Evolutionary conservation across 139 green algal species (phyloP).

Genomic region (Chlamydomonas schloesseri): DNA sequence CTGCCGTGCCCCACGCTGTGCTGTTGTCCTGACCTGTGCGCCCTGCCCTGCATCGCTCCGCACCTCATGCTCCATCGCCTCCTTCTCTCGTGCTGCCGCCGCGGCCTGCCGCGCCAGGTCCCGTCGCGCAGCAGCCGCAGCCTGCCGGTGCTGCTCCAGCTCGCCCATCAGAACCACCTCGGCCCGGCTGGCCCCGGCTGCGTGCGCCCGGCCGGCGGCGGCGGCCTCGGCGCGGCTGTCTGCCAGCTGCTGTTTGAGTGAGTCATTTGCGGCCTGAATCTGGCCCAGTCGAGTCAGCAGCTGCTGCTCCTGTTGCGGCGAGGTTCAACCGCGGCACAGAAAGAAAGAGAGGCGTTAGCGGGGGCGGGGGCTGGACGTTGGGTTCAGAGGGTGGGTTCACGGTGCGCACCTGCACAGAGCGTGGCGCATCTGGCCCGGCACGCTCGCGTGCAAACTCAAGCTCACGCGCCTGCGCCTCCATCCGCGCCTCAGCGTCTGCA

Average conservation of each 20-base stretch:
- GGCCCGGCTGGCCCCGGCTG: background rate
- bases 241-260: slow-evolving; percentile 22
- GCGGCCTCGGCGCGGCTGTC: slow-evolving; percentile 15
- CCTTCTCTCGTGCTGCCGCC: background rate
- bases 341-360: background rate
- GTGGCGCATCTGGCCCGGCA: background rate
- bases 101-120: slow-evolving; percentile 13
- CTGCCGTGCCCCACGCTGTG: background rate
- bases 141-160: slow-evolving; percentile 44
- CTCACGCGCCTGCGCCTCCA: background rate
- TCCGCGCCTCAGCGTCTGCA: background rate
- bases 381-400: background rate
- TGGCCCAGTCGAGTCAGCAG: background rate
- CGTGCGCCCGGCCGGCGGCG: background rate
- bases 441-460: background rate
- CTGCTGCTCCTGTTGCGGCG: background rate
- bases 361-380: no score
- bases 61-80: slow-evolving; percentile 25
- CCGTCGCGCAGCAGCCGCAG: background rate
- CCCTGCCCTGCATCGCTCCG: background rate
- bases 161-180: slow-evolving; percentile 32
- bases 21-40: no score
- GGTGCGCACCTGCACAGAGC: background rate
- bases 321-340: no score
- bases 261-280: background rate